These are phyloP conservation scores for Ogataea parapolymorpha DNA, from an alignment of 805 yeast species.

Conservation along the genomic window DNA sequence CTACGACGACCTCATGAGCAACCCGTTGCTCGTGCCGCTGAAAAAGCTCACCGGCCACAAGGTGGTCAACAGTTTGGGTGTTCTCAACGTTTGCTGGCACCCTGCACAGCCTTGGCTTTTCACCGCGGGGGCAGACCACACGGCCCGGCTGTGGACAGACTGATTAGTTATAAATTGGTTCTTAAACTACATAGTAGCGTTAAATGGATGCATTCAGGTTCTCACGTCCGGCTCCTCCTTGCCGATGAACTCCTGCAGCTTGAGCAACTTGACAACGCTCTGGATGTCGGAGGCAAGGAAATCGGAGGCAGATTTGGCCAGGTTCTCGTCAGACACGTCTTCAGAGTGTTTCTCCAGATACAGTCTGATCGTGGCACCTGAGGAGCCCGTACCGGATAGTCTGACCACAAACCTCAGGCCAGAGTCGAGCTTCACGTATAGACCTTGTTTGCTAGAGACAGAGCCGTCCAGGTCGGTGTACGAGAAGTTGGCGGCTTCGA, in stretches of 20 bases:
- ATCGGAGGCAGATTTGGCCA: conserved; percentile 54
- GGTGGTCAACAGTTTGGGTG: conserved; percentile 76
- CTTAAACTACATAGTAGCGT: too few species aligned
- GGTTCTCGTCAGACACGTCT: conserved; percentile 48
- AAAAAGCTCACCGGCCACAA: conserved; percentile 92
- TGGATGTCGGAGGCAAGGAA: conserved; percentile 62
- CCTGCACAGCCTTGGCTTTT: conserved; percentile 98
- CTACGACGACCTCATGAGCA: conserved; percentile 91
- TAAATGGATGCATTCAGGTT: conserved; percentile 43
- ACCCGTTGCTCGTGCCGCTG: conserved; percentile 92
- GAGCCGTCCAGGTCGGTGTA: conserved; percentile 95
- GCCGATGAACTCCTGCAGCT: conserved; percentile 70
- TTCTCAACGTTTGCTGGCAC: conserved; percentile 88
- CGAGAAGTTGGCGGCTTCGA: conserved; percentile 81
- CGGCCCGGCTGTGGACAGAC: conserved; percentile 95
- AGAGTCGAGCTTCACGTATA: conserved; percentile 72
- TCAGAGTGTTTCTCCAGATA: conserved; percentile 80
- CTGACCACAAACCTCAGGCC: conserved; percentile 88
- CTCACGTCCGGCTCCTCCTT: conserved; percentile 85
- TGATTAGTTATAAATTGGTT: conserved; percentile 25
- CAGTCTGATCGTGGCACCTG: conserved; percentile 94
- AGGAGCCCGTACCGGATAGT: conserved; percentile 94
- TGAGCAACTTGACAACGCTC: conserved; percentile 63
- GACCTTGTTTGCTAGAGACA: conserved; percentile 83
- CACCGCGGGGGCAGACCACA: conserved; percentile 95